Conservation (phyloP, 1,139 yeast species). For the Lodderomyces oxycetoniae region DNA sequence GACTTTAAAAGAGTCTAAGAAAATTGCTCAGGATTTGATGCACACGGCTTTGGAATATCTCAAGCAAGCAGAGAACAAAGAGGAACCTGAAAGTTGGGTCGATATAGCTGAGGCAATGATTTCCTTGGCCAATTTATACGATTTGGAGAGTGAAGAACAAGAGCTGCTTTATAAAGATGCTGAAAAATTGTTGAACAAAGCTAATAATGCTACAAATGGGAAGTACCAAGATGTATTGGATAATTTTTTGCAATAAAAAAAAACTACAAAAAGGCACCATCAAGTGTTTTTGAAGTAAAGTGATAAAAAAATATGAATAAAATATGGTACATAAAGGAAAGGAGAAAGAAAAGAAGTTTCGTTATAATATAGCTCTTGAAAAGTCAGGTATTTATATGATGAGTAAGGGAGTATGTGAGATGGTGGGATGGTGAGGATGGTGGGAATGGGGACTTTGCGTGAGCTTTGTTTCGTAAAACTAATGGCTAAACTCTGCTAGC, state of each 20-base stretch:
- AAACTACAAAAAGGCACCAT: neutral
- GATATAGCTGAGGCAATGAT: constrained; percentile 81
- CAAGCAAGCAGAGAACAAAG: constrained; percentile 57
- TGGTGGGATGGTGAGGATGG: neutral
- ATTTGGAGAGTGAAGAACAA: constrained; percentile 61
- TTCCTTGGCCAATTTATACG: constrained; percentile 68
- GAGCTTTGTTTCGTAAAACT: constrained; percentile 7
- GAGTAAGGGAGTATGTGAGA: neutral
- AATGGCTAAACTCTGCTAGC: constrained; percentile 24
- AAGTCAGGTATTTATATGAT: neutral
- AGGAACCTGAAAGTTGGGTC: constrained; percentile 78
- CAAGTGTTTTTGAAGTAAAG: too few relatives aligned
- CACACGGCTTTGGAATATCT: constrained; percentile 56
- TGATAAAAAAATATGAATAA: neutral
- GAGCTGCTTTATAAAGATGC: constrained; percentile 63
- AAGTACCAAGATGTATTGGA: constrained; percentile 59
- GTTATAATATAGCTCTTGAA: too few relatives aligned
- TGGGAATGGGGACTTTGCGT: neutral
- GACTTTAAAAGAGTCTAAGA: constrained; percentile 41
- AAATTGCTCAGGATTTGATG: constrained; percentile 46
- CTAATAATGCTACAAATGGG: constrained; percentile 74
- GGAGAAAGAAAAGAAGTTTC: neutral
- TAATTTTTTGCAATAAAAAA: constrained; percentile 16
- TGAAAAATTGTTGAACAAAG: constrained; percentile 54
- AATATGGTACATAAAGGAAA: too few relatives aligned